Base-by-base conservation (phyloP, 768 basidiomycete genomes). In the Pleurotus citrinopileatus region DNA sequence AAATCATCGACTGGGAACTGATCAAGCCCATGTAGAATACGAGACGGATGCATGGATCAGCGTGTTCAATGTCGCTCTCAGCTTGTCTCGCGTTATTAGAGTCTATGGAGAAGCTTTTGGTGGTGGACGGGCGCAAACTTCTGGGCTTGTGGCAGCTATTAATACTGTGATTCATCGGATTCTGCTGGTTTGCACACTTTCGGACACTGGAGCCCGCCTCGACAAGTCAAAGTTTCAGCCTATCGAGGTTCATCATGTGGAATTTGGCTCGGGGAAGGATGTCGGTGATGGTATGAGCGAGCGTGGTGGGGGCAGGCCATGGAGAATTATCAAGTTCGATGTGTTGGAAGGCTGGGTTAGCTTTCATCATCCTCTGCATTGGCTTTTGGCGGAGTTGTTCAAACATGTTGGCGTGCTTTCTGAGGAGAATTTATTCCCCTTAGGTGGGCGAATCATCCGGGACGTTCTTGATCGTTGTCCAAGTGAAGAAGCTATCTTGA, bases 21-120 rank as follows among this genome's bases (percentile, higher is more conserved):
- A 78, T 4, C 79, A 81, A 25, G 87, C 75, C 48, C 97, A 98
- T 61, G 84, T 99, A 61, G 96, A 98, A 68, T 99, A 91, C 71
- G 97, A 99, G 72, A 89, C 89, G 26, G 97, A 99, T 59, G 88
- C 89, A 17, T 97, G 95, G 96, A 92, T 97, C 57, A 91, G 87
- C 61, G 92, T 97, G 12, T 98, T 98, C 70, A 94, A 95, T 60
- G 89, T 98, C 20, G 94, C 94, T 4, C 81, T 96, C 8, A 94
- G 92, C 28, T 72, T 99, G 22, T 89, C 90, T 4, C 85, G 93
- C 40, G 84, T 93, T 36, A 91, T 92, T 73, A 91, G 93, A 64
- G 87, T 87, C 1, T 91, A 93, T 57, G 95, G 94, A 4, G 90
- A 91, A 60, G 87, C 90, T 0, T 96, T 87, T 64, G 69, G 77